Percentiles rank a stretch among this genome's conserved stretches.
Evolutionary conservation across 75 land plant genomes (phyloP).

Genomic region (Azolla pinnata): DNA sequence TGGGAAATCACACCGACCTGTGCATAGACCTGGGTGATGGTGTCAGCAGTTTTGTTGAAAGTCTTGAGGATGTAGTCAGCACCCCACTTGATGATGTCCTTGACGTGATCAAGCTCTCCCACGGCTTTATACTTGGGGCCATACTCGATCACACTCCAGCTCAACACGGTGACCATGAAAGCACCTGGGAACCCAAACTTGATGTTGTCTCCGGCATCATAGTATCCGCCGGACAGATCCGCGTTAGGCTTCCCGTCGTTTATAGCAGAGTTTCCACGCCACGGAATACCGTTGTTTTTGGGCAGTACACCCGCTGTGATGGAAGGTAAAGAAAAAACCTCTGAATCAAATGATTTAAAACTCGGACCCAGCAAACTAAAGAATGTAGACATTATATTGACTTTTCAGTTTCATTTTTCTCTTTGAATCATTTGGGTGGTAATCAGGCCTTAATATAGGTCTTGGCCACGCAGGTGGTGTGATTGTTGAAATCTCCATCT

Average conservation of each 20-base stretch:
- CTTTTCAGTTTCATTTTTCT: too few relatives aligned
- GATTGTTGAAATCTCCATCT: too few relatives aligned
- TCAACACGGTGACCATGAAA: constrained; percentile 75
- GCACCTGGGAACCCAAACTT: constrained; percentile 82
- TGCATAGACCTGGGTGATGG: constrained; percentile 33
- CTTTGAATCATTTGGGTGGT: too few relatives aligned
- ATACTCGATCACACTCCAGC: constrained; percentile 98
- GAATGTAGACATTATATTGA: too few relatives aligned
- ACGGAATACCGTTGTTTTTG: constrained; percentile 68
- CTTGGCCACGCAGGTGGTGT: too few relatives aligned
- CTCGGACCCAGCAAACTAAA: too few relatives aligned
- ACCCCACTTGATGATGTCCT: constrained; percentile 89
- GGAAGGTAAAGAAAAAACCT: background rate
- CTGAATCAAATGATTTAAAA: background rate
- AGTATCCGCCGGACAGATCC: constrained; percentile 76
- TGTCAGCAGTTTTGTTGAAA: constrained; percentile 65
- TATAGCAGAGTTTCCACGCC: constrained; percentile 68
- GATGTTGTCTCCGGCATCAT: constrained; percentile 90
- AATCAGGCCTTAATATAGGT: too few relatives aligned
- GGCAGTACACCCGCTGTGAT: constrained; percentile 66
- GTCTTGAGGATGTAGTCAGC: constrained; percentile 82
- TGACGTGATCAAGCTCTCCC: constrained; percentile 73
- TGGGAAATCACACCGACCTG: too few relatives aligned
- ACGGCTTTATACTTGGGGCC: constrained; percentile 66
- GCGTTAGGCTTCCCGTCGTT: constrained; percentile 39